Percentiles rank a stretch among this genome's conserved stretches.
phyloP scores from a whole-genome alignment of 805 yeast genomes.

The Huiozyma naganishii region DNA sequence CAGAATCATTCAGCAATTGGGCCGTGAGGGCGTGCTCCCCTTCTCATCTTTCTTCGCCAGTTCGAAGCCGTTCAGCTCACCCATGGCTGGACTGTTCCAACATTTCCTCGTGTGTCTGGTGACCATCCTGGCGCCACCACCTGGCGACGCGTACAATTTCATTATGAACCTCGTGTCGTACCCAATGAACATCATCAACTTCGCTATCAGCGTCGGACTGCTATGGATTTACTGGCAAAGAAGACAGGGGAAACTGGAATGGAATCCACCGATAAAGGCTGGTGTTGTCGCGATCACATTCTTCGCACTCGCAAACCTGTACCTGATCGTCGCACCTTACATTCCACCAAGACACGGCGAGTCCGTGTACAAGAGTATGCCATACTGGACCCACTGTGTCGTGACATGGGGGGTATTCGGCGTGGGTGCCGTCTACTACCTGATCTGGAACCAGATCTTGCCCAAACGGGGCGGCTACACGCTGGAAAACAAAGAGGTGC shows the following conservation, averaged over 20 bases:
- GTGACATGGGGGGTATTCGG: constrained; percentile 67
- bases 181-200: constrained; percentile 66
- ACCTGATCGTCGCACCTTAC: constrained; percentile 66
- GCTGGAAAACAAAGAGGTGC: constrained; percentile 39
- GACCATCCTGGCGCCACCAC: constrained; percentile 69
- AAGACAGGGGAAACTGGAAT: constrained; percentile 37
- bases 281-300: constrained; percentile 50
- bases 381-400: constrained; percentile 70
- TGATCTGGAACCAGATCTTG: constrained; percentile 46
- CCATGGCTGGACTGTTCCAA: constrained; percentile 59
- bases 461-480: constrained; percentile 46
- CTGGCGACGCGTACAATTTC: constrained; percentile 80
- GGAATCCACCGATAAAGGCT: constrained; percentile 67
- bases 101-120: constrained; percentile 69
- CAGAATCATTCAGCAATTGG: constrained; percentile 66
- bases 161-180: constrained; percentile 69
- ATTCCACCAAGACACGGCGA: constrained; percentile 63
- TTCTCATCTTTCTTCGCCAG: constrained; percentile 60
- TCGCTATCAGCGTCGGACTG: constrained; percentile 49
- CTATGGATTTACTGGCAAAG: constrained; percentile 45
- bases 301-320: constrained; percentile 54
- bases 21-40: constrained; percentile 73
- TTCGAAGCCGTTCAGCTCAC: constrained; percentile 61
- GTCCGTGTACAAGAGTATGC: constrained; percentile 52
- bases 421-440: constrained; percentile 55